Evolutionary conservation across 2,329 filamentous ascomycete genomes (phyloP), one percentile per base, ranked within the genome.

Genomic region (Colletotrichum acutatum): DNA sequence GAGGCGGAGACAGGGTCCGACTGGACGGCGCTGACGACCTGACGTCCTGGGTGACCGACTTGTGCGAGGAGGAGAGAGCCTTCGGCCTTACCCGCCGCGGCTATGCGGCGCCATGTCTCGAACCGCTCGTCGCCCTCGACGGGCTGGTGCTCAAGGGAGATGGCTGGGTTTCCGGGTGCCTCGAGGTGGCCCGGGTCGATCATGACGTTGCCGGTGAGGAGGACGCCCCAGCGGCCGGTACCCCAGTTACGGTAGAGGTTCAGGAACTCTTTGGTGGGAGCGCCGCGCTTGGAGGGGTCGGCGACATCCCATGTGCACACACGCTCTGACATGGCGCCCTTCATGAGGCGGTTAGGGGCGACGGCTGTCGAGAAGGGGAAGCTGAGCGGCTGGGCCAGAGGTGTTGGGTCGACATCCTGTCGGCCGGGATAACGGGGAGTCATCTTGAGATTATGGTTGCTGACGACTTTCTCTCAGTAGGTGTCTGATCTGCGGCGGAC

Each of bases 281-380:
- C 76, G 0, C 83, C 83, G 59, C 91, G 86, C 4, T 84, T 84
- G 34, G 86, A 80, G 19, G 88, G 75, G 69, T 89, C 83, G 24
- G 85, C 84, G 8, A 87, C 83, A 68, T 89, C 84, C 89, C 89
- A 93, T 5, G 87, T 89, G 0, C 90, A 89, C 16, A 92, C 82
- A 7, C 87, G 83, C 78, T 93, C 91, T 1, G 88, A 89, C 91
- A 93, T 92, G 54, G 92, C 88, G 4, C 84, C 90, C 80, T 93
- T 93, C 75, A 92, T 79, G 77, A 93, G 90, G n/a, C 90, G 85
- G 78, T 93, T 93, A 37, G 86, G 86, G 1, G 90, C 90, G 1
- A 85, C 87, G 65, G 83, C 85, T 63, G 86, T 84, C 52, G 87
- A 87, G 78, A 88, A 88, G 32, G 82, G 78, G 73, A 87, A 88